Evolutionary conservation across 192 early-diverging fungal species (phyloP).

Genomic region (Coemansia sp.): DNA sequence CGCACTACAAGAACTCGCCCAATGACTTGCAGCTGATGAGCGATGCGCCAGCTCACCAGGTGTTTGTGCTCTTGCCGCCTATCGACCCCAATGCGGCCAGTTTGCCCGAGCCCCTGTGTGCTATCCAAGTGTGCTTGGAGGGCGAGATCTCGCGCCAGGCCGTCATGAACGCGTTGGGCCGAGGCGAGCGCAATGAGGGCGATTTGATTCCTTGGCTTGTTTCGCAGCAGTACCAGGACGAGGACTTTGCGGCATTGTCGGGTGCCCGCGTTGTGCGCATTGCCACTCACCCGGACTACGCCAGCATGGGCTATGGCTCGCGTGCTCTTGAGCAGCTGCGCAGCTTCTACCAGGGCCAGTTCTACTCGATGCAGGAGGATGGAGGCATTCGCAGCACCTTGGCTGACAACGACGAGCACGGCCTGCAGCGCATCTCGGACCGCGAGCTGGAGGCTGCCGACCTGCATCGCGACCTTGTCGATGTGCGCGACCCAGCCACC

Average conservation of each 20-base stretch:
- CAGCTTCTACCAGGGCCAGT: constrained; percentile 83
- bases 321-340: constrained; percentile 85
- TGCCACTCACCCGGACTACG: constrained; percentile 96
- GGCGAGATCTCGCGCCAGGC: constrained; percentile 89
- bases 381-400: constrained; percentile 53
- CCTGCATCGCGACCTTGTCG: constrained; percentile 72
- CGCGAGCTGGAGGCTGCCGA: constrained; percentile 57
- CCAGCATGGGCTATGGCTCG: constrained; percentile 95
- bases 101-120: constrained; percentile 91
- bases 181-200: constrained; percentile 83
- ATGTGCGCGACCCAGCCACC: constrained; percentile 78
- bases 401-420: constrained; percentile 53
- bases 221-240: constrained; percentile 92
- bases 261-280: constrained; percentile 97
- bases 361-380: constrained; percentile 59
- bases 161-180: constrained; percentile 75
- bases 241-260: constrained; percentile 91
- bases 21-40: constrained; percentile 97
- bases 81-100: constrained; percentile 63
- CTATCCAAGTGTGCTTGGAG: constrained; percentile 88
- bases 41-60: constrained; percentile 96
- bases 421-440: constrained; percentile 58
- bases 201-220: constrained; percentile 98
- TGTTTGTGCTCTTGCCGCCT: constrained; percentile 95
- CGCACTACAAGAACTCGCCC: constrained; percentile 99